Conservation (phyloP, 1,139 yeast genomes). For the Saccharomyces pastorianus region DNA sequence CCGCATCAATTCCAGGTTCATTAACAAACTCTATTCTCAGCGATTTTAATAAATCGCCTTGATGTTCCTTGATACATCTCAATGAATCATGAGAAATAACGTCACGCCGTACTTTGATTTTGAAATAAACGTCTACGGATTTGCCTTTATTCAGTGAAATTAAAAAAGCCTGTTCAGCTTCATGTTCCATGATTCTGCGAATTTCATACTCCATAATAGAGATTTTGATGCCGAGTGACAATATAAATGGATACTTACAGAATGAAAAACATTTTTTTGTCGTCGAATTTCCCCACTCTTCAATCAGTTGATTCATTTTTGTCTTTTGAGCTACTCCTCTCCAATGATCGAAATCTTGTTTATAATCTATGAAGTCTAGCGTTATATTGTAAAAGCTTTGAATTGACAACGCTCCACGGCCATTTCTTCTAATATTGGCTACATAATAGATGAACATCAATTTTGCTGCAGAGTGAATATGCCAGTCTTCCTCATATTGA, state of each 20-base stretch:
- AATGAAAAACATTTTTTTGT: slow-evolving; percentile 39
- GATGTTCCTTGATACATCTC: slow-evolving; percentile 45
- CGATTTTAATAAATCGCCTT: slow-evolving; percentile 62
- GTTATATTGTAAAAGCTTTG: slow-evolving; percentile 64
- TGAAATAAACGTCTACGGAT: slow-evolving; percentile 59
- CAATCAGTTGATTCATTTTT: slow-evolving; percentile 7
- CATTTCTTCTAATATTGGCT: slow-evolving; percentile 38
- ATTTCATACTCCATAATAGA: slow-evolving; percentile 78
- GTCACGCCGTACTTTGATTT: slow-evolving; percentile 59
- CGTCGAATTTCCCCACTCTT: slow-evolving; percentile 6
- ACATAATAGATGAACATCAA: slow-evolving; percentile 47
- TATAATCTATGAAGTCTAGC: slow-evolving; percentile 70
- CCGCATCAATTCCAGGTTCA: slow-evolving; percentile 93
- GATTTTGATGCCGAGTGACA: slow-evolving; percentile 77
- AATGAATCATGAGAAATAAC: slow-evolving; percentile 70
- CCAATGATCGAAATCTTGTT: slow-evolving; percentile 81
- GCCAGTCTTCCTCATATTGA: slow-evolving; percentile 79
- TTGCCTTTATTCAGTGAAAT: slow-evolving; percentile 57
- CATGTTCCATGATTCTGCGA: slow-evolving; percentile 69
- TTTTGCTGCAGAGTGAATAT: slow-evolving; percentile 56
- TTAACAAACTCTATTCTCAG: slow-evolving; percentile 69
- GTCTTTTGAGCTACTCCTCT: slow-evolving; percentile 31
- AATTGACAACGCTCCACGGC: slow-evolving; percentile 39
- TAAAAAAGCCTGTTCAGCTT: slow-evolving; percentile 85
- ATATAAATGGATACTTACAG: slow-evolving; percentile 76